phyloP scores from a whole-genome alignment of 148 eudicot species.

The Nepenthes gracilis region DNA sequence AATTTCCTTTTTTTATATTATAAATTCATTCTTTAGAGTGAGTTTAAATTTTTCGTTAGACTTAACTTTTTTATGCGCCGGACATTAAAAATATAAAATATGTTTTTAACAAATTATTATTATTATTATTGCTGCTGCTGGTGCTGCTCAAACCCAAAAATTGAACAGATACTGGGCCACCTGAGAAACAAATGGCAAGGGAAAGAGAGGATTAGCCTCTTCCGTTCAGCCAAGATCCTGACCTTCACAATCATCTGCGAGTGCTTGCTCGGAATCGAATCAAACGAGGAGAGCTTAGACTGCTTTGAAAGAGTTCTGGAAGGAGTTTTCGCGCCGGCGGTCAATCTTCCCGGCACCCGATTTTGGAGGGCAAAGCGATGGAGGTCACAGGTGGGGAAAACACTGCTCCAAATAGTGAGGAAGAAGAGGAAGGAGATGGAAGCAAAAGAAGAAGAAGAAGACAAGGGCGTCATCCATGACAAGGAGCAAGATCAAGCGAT shows the following conservation, averaged over 20 bases:
- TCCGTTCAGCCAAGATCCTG: conserved; percentile 29
- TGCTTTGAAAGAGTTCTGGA: conserved; percentile 62
- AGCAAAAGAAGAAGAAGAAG: conserved; percentile 9
- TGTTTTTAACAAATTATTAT: too few species aligned
- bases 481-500: conserved; percentile 10
- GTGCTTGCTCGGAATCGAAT: conserved; percentile 61
- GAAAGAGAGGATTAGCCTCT: conserved; percentile 18
- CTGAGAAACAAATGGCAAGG: conserved; percentile 31
- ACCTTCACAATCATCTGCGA: conserved; percentile 49
- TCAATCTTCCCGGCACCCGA: conserved; percentile 48
- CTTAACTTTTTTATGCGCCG: too few species aligned
- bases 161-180: conserved; percentile 6
- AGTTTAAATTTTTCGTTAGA: too few species aligned
- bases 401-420: conserved; percentile 34
- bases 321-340: conserved; percentile 51
- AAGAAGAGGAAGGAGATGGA: conserved; percentile 42
- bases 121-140: too few species aligned
- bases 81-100: too few species aligned
- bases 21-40: too few species aligned
- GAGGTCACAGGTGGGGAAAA: conserved; percentile 33
- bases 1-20: too few species aligned
- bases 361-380: conserved; percentile 70
- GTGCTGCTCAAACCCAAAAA: neutral
- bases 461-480: conserved; percentile 1
- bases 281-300: conserved; percentile 26